phyloP scores from a whole-genome alignment of 1,139 yeast species.

The Geotrichum australiense region DNA sequence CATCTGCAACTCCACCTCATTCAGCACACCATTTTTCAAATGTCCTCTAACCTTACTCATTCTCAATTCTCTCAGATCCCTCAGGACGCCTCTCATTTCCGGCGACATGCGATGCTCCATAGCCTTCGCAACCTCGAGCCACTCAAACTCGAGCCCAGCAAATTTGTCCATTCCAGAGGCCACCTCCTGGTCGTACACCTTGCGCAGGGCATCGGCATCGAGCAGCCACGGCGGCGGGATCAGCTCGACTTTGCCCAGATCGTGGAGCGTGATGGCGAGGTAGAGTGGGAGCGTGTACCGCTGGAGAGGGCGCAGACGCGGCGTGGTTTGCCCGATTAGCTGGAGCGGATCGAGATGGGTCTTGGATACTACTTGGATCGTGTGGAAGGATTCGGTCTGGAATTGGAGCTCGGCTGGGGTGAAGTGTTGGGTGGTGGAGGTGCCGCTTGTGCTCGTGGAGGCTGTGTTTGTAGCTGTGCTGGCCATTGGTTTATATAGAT shows the following conservation, averaged over 20 bases:
- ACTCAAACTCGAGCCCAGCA: conserved; percentile 63
- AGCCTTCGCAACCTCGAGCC: conserved; percentile 76
- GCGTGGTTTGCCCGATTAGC: conserved; percentile 31
- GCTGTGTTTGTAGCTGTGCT: too few species aligned
- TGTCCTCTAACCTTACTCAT: conserved; percentile 78
- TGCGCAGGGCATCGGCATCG: conserved; percentile 43
- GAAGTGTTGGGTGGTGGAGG: too few species aligned
- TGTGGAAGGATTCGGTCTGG: background rate
- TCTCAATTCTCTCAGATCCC: conserved; percentile 79
- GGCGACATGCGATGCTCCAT: conserved; percentile 72
- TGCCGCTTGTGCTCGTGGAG: too few species aligned
- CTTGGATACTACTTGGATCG: background rate
- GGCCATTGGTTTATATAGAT: too few species aligned
- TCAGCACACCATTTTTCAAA: conserved; percentile 50
- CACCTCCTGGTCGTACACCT: conserved; percentile 62
- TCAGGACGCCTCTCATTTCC: conserved; percentile 59
- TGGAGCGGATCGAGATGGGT: background rate
- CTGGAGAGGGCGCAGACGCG: conserved; percentile 58
- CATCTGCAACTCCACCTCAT: conserved; percentile 76
- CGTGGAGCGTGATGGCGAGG: conserved; percentile 77
- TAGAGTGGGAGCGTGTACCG: conserved; percentile 73
- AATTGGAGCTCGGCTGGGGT: conserved; percentile 2
- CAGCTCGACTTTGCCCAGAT: conserved; percentile 79
- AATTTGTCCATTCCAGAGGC: conserved; percentile 45
- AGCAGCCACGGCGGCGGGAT: conserved; percentile 88